Evolutionary conservation across 1,284 basidiomycete genomes (phyloP), one percentile per base, ranked within the genome.

Genomic region (Leucoagaricus sp.): DNA sequence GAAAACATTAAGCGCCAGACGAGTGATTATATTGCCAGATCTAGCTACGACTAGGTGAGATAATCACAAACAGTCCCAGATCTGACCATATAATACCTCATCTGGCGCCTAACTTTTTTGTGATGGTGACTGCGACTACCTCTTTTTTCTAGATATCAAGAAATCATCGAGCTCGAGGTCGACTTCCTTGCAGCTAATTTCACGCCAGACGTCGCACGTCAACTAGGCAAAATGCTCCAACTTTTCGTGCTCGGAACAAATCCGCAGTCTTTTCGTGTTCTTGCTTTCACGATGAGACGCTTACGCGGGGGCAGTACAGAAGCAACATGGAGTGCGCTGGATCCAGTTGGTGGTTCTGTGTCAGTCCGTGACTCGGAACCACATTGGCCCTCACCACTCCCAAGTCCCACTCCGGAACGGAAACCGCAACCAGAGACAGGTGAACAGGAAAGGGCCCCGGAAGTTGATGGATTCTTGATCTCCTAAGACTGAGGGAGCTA

Each of bases 161-260:
- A 45, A 2, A 46, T 53, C 21, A 46, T 53, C 23, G 52, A 53
- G 12, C 23, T 53, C 15, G 52, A 53, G 19, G 19, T 23, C 21
- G 44, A 47, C 23, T 48, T 28, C 29, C 34, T 54, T 7, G 31
- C 29, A 25, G 45, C 25, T 4, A 38, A 54, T 21, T 54, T 48
- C 34, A 54, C 53, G n/a, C 19, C 31, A n/a, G 13, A n/a, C 3
- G 28, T 53, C 21, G 40, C 51, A 7, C 9, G 15, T 10, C 28
- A 53, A 4, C 41, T 53, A 29, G 41, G 45, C 13, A 19, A 53
- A 6, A 45, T 34, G 29, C 41, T 53, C 9, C 40, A 53, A 31
- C 21, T 17, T n/a, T 13, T 53, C 3, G 51, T 36, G 5, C 15
- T 34, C 4, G 51, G 51, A 2, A 19, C 28, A 9, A 53, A 34